These are phyloP conservation scores for Thymus quinquecostatus DNA, from an alignment of 257 asterid genomes.

Conservation along the genomic window DNA sequence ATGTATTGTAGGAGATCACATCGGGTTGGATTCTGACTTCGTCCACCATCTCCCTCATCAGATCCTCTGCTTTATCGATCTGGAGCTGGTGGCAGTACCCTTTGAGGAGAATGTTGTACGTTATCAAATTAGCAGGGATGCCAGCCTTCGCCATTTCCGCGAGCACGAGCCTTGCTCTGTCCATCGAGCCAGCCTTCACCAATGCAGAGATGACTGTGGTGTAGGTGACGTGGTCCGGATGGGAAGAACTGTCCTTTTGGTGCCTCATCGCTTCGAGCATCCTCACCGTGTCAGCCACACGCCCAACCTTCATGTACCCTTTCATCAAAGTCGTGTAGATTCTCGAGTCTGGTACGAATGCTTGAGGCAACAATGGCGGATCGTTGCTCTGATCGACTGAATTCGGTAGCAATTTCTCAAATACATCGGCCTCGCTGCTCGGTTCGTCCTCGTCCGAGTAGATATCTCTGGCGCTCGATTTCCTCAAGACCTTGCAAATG, in stretches of 20 bases:
- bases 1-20: slow-evolving; percentile 86
- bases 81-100: slow-evolving; percentile 90
- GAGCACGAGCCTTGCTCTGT: slow-evolving; percentile 71
- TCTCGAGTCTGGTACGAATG: slow-evolving; percentile 70
- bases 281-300: slow-evolving; percentile 78
- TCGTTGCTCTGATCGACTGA: slow-evolving; percentile 42
- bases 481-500: slow-evolving; percentile 76
- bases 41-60: slow-evolving; percentile 65
- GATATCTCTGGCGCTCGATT: slow-evolving; percentile 31
- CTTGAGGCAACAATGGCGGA: slow-evolving; percentile 59
- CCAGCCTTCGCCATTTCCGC: slow-evolving; percentile 66
- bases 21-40: slow-evolving; percentile 77
- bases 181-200: slow-evolving; percentile 79
- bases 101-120: slow-evolving; percentile 87
- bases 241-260: slow-evolving; percentile 67
- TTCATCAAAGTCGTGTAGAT: slow-evolving; percentile 94
- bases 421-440: slow-evolving; percentile 30
- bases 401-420: slow-evolving; percentile 69
- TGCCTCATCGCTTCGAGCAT: slow-evolving; percentile 92
- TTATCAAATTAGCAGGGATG: slow-evolving; percentile 79
- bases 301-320: slow-evolving; percentile 90
- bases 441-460: slow-evolving; percentile 28
- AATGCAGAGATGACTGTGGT: slow-evolving; percentile 88
- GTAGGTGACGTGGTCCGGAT: slow-evolving; percentile 90
- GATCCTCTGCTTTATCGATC: slow-evolving; percentile 82